Evolutionary conservation across 2,329 filamentous ascomycete species (phyloP).

Genomic region (Pestalotiopsis sp.): DNA sequence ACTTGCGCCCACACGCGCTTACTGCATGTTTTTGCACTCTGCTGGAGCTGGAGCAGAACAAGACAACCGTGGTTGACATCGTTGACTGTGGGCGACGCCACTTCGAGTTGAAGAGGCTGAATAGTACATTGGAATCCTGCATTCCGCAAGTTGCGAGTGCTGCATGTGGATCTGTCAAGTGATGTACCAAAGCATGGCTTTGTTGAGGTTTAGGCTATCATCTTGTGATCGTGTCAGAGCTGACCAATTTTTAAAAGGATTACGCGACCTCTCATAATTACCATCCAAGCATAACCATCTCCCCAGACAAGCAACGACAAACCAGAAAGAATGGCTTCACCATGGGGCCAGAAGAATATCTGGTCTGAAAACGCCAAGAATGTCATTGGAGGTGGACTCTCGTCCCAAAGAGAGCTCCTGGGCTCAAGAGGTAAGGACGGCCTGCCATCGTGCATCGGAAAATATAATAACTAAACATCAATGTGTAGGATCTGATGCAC

Average conservation of each 20-base stretch:
- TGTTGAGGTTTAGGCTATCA: background rate
- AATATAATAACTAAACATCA: constrained; percentile 19
- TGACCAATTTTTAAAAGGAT: constrained; percentile 9
- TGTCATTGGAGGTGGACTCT: constrained; percentile 9
- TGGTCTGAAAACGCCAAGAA: constrained; percentile 9
- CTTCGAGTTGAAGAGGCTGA: background rate
- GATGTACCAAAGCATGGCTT: background rate
- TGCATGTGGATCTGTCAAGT: background rate
- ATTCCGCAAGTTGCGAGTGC: background rate
- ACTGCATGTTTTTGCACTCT: background rate
- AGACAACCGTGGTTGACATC: background rate
- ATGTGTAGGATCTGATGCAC: constrained; percentile 35
- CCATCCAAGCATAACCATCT: background rate
- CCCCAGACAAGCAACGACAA: constrained; percentile 7
- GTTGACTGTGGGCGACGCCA: background rate
- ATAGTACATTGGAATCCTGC: background rate
- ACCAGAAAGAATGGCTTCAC: background rate
- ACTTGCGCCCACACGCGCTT: background rate
- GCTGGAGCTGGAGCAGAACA: background rate
- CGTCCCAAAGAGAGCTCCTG: constrained; percentile 37
- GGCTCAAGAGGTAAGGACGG: constrained; percentile 50
- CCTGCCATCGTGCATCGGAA: background rate
- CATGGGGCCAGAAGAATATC: constrained; percentile 7
- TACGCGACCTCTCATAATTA: background rate
- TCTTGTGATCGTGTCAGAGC: background rate